These are phyloP conservation scores for Metschnikowia cerradonensis DNA, from an alignment of 805 yeast genomes.

Conservation along the genomic window DNA sequence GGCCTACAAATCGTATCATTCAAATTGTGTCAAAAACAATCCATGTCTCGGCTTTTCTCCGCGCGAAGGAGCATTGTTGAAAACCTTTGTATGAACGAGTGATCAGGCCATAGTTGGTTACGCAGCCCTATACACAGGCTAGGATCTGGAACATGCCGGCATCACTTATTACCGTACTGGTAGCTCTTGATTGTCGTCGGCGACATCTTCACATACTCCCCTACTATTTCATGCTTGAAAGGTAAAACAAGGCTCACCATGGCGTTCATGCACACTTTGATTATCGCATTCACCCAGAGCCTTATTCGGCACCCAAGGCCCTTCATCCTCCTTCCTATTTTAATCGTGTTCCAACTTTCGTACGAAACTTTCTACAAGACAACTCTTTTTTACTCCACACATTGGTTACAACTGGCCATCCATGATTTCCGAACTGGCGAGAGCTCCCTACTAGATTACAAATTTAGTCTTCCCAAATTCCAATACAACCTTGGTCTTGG, in stretches of 20 bases:
- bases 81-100: neutral
- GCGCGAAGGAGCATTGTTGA: neutral
- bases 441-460: neutral
- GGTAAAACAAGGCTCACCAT: neutral
- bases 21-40: neutral
- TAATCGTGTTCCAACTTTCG: conserved; percentile 29
- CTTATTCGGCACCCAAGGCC: conserved; percentile 26
- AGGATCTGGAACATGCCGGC: neutral
- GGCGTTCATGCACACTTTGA: conserved; percentile 10
- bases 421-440: neutral
- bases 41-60: neutral
- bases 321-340: conserved; percentile 29
- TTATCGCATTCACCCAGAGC: conserved; percentile 16
- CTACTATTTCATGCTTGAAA: neutral
- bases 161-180: neutral
- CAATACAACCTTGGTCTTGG: neutral
- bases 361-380: conserved; percentile 35
- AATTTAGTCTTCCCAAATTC: neutral
- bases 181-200: neutral
- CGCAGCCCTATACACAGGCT: neutral
- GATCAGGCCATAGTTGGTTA: neutral
- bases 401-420: conserved; percentile 3
- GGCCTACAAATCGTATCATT: neutral
- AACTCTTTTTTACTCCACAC: conserved; percentile 16
- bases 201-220: neutral